Percentiles rank a stretch among this genome's conserved stretches.
phyloP scores from a whole-genome alignment of 1,284 basidiomycete genomes.

The Apiotrichum akiyoshidainum region DNA sequence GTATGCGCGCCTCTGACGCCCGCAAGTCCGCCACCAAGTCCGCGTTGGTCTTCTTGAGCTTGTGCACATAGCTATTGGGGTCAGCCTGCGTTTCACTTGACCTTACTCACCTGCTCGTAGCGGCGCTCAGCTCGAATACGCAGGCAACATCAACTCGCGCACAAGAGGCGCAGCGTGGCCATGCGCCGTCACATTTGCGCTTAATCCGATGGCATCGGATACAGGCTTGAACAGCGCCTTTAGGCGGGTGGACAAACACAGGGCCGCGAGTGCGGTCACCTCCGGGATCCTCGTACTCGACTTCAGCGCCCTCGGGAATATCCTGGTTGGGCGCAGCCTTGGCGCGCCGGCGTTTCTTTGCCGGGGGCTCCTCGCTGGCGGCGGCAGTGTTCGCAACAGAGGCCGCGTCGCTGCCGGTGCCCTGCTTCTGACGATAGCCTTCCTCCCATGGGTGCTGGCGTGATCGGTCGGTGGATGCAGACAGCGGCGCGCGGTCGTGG shows the following conservation, averaged over 20 bases:
- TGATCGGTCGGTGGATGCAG: neutral
- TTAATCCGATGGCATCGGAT: constrained; percentile 46
- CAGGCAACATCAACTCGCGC: constrained; percentile 41
- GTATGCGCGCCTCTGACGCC: constrained; percentile 31
- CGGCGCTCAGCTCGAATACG: constrained; percentile 43
- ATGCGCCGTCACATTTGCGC: constrained; percentile 42
- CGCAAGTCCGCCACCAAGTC: constrained; percentile 28
- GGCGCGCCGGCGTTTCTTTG: constrained; percentile 10
- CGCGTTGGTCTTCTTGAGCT: constrained; percentile 31
- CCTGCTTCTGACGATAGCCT: neutral
- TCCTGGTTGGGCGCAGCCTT: constrained; percentile 8
- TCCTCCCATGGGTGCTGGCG: constrained; percentile 6
- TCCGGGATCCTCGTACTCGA: constrained; percentile 34
- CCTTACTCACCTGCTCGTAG: constrained; percentile 36
- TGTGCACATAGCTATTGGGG: constrained; percentile 30
- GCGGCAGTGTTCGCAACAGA: neutral
- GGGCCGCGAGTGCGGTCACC: constrained; percentile 36
- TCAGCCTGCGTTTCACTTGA: neutral
- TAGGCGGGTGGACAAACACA: constrained; percentile 40
- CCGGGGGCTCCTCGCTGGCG: neutral
- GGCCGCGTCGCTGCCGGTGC: neutral
- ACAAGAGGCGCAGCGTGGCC: constrained; percentile 42
- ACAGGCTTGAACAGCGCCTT: constrained; percentile 41
- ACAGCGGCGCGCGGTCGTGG: no score
- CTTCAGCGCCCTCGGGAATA: constrained; percentile 23